Conservation (phyloP, 768 basidiomycete species). For the Gymnopilus junonius region DNA sequence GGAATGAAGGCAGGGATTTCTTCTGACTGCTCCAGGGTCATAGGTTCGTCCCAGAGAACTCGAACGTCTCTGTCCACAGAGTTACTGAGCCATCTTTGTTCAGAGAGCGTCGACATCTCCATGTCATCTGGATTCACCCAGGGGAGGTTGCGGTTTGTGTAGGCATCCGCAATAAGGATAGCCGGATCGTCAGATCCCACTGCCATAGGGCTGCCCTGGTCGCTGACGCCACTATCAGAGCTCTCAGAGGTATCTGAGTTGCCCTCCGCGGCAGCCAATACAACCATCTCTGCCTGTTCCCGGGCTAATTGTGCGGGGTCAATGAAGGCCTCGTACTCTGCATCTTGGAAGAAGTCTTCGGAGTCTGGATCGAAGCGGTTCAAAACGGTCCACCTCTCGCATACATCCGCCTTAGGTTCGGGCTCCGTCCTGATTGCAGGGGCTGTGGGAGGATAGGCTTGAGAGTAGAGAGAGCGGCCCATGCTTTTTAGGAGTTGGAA, state of each 20-base stretch:
- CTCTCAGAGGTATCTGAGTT: constrained; percentile 39
- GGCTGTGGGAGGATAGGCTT: constrained; percentile 43
- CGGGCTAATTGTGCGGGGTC: constrained; percentile 43
- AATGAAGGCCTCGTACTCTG: constrained; percentile 71
- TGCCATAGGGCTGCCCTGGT: constrained; percentile 54
- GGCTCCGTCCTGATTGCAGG: constrained; percentile 51
- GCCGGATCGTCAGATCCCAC: constrained; percentile 46
- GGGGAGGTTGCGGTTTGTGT: constrained; percentile 27
- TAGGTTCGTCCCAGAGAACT: neutral
- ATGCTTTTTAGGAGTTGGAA: constrained; percentile 33
- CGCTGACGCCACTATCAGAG: constrained; percentile 49
- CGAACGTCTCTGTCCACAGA: neutral
- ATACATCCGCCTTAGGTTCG: constrained; percentile 39
- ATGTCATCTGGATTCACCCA: constrained; percentile 19
- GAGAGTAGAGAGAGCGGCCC: constrained; percentile 67
- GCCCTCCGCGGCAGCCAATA: constrained; percentile 29
- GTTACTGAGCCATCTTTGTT: constrained; percentile 8
- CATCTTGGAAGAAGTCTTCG: constrained; percentile 71
- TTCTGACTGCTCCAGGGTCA: constrained; percentile 8
- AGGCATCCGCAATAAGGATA: constrained; percentile 41
- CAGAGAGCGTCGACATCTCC: neutral
- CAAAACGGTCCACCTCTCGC: constrained; percentile 65
- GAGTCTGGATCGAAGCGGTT: constrained; percentile 81
- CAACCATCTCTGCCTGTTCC: constrained; percentile 29
- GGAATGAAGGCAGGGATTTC: constrained; percentile 25